Conservation (phyloP, 1,284 basidiomycete species). For the Afroboletus lepidellus region DNA sequence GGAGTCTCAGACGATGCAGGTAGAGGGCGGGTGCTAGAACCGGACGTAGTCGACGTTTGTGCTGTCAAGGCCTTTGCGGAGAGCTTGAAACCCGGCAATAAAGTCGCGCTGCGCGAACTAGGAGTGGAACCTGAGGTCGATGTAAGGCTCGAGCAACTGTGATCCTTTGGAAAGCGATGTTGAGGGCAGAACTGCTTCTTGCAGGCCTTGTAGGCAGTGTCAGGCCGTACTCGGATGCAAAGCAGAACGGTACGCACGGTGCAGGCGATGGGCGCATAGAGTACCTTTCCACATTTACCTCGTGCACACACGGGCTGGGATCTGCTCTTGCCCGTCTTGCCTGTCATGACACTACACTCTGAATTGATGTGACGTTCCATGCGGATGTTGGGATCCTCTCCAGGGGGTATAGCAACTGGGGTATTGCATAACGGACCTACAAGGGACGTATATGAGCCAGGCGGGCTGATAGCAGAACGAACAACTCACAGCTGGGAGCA, state of each 20-base stretch:
- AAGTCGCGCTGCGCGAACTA: conserved; percentile 8
- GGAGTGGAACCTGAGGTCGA: conserved; percentile 18
- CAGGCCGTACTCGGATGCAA: neutral
- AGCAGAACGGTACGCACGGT: conserved; percentile 46
- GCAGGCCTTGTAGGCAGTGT: conserved; percentile 52
- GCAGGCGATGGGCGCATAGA: conserved; percentile 72
- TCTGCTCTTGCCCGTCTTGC: conserved; percentile 44
- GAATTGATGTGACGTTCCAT: conserved; percentile 69
- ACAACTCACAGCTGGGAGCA: conserved; percentile 62
- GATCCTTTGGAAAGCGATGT: conserved; percentile 72
- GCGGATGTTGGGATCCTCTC: conserved; percentile 72
- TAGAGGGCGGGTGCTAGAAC: conserved; percentile 7
- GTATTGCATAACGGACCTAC: conserved; percentile 66
- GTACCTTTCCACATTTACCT: conserved; percentile 63
- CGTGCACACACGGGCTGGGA: conserved; percentile 60
- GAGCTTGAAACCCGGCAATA: conserved; percentile 9
- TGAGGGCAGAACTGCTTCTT: conserved; percentile 66
- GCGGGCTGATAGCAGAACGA: neutral
- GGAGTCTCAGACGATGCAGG: conserved; percentile 14
- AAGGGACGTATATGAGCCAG: conserved; percentile 6
- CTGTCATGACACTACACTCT: conserved; percentile 65
- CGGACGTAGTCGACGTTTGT: conserved; percentile 9
- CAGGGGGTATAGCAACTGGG: conserved; percentile 67
- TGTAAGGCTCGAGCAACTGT: conserved; percentile 46
- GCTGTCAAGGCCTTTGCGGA: conserved; percentile 1